Evolutionary conservation across 306 rosid genomes (phyloP).

Genomic region (Acacia acuminata): DNA sequence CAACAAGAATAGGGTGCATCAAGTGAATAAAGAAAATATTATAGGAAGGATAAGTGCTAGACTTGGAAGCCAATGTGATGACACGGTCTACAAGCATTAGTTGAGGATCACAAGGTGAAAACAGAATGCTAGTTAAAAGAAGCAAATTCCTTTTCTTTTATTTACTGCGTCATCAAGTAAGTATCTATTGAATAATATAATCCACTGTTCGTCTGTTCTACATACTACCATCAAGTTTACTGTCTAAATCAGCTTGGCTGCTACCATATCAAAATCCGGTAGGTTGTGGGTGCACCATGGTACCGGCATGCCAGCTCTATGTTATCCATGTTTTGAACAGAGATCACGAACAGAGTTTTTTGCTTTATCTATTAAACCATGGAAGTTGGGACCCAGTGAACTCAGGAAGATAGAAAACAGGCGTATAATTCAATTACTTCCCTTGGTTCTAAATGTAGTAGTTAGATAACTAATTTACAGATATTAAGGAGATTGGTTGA

Average conservation of each 20-base stretch:
- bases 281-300: conserved; percentile 1
- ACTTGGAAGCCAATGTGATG: conserved; percentile 4
- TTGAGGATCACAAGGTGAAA: background rate
- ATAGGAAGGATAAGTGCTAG: background rate
- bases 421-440: background rate
- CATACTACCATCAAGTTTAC: background rate
- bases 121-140: background rate
- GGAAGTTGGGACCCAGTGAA: background rate
- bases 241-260: background rate
- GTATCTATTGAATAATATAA: conserved; percentile 10
- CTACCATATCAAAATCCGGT: background rate
- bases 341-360: background rate
- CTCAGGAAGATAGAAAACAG: background rate
- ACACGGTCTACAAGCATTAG: background rate
- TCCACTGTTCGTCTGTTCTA: background rate
- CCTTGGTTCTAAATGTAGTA: background rate
- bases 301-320: background rate
- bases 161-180: background rate
- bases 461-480: too few species aligned
- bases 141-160: background rate
- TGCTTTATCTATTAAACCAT: conserved; percentile 10
- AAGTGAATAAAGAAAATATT: conserved; percentile 16
- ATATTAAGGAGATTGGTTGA: background rate
- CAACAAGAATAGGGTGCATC: background rate
- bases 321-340: conserved; percentile 9